Evolutionary conservation across 495 filamentous ascomycete genomes (phyloP), one percentile per base, ranked within the genome.

Genomic region (Podospora appendiculata): DNA sequence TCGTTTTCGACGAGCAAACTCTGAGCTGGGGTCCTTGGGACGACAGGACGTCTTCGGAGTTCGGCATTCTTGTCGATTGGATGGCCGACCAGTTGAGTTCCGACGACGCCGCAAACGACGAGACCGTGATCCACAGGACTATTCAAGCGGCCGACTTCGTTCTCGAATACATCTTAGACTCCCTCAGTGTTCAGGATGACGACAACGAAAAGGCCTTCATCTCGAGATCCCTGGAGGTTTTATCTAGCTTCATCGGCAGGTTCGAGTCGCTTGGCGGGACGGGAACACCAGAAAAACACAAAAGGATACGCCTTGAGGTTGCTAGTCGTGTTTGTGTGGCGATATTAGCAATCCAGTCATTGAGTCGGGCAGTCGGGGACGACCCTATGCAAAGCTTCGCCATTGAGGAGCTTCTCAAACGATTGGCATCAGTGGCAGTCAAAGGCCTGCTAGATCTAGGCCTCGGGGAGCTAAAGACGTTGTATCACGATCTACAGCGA

Each of bases 1-100:
- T 84, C 38, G 38, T 57, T 4, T 61, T 84, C 32, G 77, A 74
- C 12, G 73, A 80, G 32, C 74, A 72, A 49, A 60, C 52, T 0
- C 66, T 86, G 42, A 67, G 69, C 46, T 93, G 88, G 87, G 81
- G 79, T 12, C 47, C 63, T 3, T 94, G 89, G 85, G 76, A 86
- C 48, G 87, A 88, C 8, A 65, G 61, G 35, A 78, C 84, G 3
- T 85, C 84, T 10, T 85, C 86, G 1, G 82, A 90, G 54, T 51
- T 90, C 44, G 83, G 83, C 2, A 65, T 75, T 32, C 65, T 78
- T 2, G 75, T 86, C 44, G 77, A 83, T 43, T 75, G 68, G 63
- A 67, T 86, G 10, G 53, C 68, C n/a, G 79, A 80, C 13, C 64
- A 72, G 40, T 43, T 77, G 35, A 19, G 51, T 12, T 42, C 52